phyloP scores from a whole-genome alignment of 2,329 filamentous ascomycete genomes.

The Nigrograna mackinnonii region DNA sequence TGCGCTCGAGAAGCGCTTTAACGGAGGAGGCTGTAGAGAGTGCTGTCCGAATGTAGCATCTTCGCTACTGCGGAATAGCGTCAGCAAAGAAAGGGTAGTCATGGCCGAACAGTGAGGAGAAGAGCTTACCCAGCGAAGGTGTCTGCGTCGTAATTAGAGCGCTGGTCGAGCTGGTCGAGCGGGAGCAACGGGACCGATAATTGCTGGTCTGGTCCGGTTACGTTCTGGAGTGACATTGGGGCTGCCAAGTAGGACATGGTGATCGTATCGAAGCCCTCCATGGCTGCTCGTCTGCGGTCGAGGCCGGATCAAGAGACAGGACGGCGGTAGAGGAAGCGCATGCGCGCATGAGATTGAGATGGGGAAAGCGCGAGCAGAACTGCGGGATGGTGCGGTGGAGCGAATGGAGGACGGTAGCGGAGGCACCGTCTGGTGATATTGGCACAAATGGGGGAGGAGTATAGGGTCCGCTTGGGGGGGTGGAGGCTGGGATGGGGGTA shows the following conservation, averaged over 20 bases:
- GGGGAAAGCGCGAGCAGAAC: conserved; percentile 2
- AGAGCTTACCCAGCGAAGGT: conserved; percentile 61
- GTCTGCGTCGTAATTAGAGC: conserved; percentile 63
- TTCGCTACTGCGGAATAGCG: conserved; percentile 49
- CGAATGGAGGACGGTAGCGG: background rate
- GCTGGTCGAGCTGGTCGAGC: conserved; percentile 61
- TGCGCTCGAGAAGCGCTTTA: conserved; percentile 55
- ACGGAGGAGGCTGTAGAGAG: conserved; percentile 44
- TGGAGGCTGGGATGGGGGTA: no score
- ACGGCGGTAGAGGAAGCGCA: conserved; percentile 24
- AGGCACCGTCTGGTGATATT: conserved; percentile 6
- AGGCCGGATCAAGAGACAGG: conserved; percentile 20
- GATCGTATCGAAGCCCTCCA: conserved; percentile 63
- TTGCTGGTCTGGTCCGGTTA: conserved; percentile 47
- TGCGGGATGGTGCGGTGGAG: conserved; percentile 4
- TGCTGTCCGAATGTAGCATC: conserved; percentile 50
- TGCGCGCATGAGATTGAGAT: conserved; percentile 24
- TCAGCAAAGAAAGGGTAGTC: conserved; percentile 31
- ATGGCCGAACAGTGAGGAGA: conserved; percentile 12
- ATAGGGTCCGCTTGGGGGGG: conserved; percentile 7
- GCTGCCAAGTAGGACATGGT: conserved; percentile 65
- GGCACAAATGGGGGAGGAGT: conserved; percentile 9
- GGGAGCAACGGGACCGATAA: conserved; percentile 48
- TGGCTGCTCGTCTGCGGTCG: conserved; percentile 30
- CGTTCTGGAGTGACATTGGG: conserved; percentile 59